Evolutionary conservation across 2,329 filamentous ascomycete genomes (phyloP), one percentile per base, ranked within the genome.

Genomic region (Hyphodiscus sp.): DNA sequence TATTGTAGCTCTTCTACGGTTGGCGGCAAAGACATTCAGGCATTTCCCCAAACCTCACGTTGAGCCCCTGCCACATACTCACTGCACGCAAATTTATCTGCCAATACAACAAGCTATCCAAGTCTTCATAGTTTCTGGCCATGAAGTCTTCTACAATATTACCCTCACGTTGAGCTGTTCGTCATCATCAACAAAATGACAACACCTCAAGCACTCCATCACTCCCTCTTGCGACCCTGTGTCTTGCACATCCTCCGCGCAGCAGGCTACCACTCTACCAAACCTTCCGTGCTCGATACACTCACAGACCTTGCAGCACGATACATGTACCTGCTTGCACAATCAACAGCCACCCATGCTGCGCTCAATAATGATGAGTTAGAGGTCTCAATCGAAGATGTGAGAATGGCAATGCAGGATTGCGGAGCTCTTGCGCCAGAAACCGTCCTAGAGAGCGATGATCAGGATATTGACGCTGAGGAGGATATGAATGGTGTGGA

Each of bases 211-310:
- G 71, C 74, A 57, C 75, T 87, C 47, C 80, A 86, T 73, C 86
- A 89, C 71, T 86, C 88, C 56, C 85, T 96, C 59, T 79, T 97
- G 53, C 89, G 91, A 43, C 92, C 92, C 1, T 85, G 86, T 47
- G 82, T 96, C 56, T 82, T 97, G 54, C 91, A 96, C 71, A 92
- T 95, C 65, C 83, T 97, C 49, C 90, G 92, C 66, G 89, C 91
- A 29, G 86, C 90, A 20, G 92, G 92, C 68, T 97, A 95, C 73
- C 89, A 95, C 69, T 79, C 86, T 43, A 88, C 90, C 49, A 84
- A 84, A 51, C 85, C 89, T 1, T 86, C 86, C 2, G 91, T 95
- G 7, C 77, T 96, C 53, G 91, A 97, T 72, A 85, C 88, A 10
- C 70, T 96, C n/a, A 88, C 90, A 15, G 91, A 96, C 70, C 78